These are phyloP conservation scores for Westerdykella sp. DNA, from an alignment of 2,329 filamentous ascomycete species.

Conservation along the genomic window DNA sequence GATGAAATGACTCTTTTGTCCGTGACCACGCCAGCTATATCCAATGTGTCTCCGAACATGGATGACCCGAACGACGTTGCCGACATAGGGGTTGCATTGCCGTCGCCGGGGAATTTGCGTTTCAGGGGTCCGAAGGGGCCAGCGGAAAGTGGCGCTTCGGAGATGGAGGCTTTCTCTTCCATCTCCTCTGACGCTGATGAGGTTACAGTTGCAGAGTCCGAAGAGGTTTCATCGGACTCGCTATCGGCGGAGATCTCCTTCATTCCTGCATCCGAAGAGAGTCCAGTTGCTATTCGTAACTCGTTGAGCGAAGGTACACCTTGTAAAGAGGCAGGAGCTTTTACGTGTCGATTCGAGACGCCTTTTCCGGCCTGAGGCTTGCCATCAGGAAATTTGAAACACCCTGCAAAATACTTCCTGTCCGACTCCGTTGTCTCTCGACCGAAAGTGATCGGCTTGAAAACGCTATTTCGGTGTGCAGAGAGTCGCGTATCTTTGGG, in stretches of 20 bases:
- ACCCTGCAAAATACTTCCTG: constrained; percentile 49
- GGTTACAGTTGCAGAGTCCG: constrained; percentile 21
- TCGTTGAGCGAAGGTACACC: constrained; percentile 27
- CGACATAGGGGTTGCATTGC: constrained; percentile 32
- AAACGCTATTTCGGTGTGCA: constrained; percentile 40
- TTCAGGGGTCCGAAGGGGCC: constrained; percentile 21
- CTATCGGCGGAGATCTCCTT: constrained; percentile 12
- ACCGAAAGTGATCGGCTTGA: constrained; percentile 49
- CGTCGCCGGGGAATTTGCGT: constrained; percentile 31
- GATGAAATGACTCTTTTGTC: constrained; percentile 21
- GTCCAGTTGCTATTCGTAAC: constrained; percentile 25
- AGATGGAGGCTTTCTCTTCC: constrained; percentile 10
- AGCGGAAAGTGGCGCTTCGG: constrained; percentile 13
- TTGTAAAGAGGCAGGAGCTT: constrained; percentile 8
- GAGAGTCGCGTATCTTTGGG: too few species aligned
- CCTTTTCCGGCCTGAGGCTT: constrained; percentile 5
- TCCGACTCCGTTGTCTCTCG: constrained; percentile 44
- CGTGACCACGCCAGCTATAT: constrained; percentile 21
- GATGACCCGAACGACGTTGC: constrained; percentile 33
- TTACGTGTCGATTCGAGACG: neutral
- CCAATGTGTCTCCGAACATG: constrained; percentile 22
- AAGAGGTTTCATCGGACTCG: constrained; percentile 18
- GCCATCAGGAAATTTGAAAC: constrained; percentile 30
- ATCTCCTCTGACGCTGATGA: constrained; percentile 17
- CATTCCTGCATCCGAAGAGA: constrained; percentile 15